Conservation (phyloP, 2,329 filamentous ascomycete species). For the Penicillium brevicompactum region DNA sequence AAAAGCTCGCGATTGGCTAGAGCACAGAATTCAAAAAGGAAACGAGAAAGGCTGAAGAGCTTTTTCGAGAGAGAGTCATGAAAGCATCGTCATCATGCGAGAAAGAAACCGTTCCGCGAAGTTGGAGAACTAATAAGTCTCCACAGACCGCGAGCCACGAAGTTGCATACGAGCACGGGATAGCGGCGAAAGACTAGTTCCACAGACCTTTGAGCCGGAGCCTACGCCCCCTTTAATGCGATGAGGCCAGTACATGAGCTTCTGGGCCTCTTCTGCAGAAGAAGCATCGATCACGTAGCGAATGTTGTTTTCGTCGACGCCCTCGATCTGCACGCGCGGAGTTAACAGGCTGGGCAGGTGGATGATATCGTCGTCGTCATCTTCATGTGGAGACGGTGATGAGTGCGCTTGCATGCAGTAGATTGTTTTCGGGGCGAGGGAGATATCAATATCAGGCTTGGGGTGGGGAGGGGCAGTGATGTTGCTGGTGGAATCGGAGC, state of each 20-base stretch:
- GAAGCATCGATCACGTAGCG: slow-evolving; percentile 33
- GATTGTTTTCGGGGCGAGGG: slow-evolving; percentile 26
- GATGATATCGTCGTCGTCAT: slow-evolving; percentile 39
- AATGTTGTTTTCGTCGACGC: slow-evolving; percentile 38
- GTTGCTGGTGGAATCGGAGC: slow-evolving; percentile 14
- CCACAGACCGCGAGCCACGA: slow-evolving; percentile 27
- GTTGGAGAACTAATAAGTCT: slow-evolving; percentile 22
- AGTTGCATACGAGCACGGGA: slow-evolving; percentile 24
- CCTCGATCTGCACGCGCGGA: slow-evolving; percentile 33
- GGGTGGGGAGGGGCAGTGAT: slow-evolving; percentile 1
- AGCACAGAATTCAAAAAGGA: slow-evolving; percentile 5
- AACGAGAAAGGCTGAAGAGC: neutral
- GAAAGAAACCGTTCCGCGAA: neutral
- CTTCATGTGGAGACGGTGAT: slow-evolving; percentile 22
- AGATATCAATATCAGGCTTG: neutral
- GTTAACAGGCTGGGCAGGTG: slow-evolving; percentile 34
- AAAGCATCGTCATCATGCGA: slow-evolving; percentile 22
- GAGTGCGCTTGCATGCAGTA: slow-evolving; percentile 39
- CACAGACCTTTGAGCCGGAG: slow-evolving; percentile 9
- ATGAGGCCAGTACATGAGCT: slow-evolving; percentile 35
- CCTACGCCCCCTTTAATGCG: slow-evolving; percentile 13
- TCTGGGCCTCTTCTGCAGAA: slow-evolving; percentile 29
- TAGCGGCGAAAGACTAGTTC: slow-evolving; percentile 20
- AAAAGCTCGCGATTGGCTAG: neutral
- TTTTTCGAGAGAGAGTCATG: slow-evolving; percentile 18